Base-by-base conservation (phyloP, 495 filamentous ascomycete genomes). In the Aspergillus egyptiacus region DNA sequence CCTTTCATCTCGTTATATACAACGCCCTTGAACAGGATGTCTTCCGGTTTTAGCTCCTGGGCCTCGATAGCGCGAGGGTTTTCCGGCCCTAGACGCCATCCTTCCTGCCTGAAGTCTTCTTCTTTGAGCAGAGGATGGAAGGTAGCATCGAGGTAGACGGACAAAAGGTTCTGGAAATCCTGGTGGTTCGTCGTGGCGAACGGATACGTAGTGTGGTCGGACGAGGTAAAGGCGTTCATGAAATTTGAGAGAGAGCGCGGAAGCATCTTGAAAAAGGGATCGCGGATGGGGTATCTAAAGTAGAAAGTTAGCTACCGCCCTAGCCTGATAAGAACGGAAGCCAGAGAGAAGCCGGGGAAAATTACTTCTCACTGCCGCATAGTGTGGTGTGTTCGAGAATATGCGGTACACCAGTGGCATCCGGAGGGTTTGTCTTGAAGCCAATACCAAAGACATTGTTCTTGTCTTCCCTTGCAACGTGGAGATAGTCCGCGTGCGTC, bases 1-100 rank as follows among this genome's bases (percentile, higher is more conserved):
- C 93, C 93, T 68, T 98, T 98, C 93, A 98, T 98, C 69, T 98
- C 93, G 60, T 98, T 98, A 67, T 98, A 98, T 18, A 98, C 93
- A 9, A 98, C 93, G 18, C 93, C 93, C 64, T 98, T 98, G 75
- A 98, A 98, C 11, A 96, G 84, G 15, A 97, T 78, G 28, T 73
- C 70, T 17, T 69, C 68, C 22, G 64, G 48, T 23, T 63, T 53
- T 3, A 62, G 54, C 9, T 73, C 71, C 4, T 65, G 70, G 18
- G 73, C 58, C 31, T 68, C 55, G 2, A 75, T 57, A 15, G 78
- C 77, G 33, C 76, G 71, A 6, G 87, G 85, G 61, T 98, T 88
- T 67, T 95, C 89, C 0, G 93, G 93, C 1, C 93, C 93, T 48
- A 98, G 77, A 23, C 93, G 78, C 93, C 93, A 98, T 38, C 93